Base-by-base conservation (phyloP, 352 stramenopile genomes). In the Achlya hypogyna region DNA sequence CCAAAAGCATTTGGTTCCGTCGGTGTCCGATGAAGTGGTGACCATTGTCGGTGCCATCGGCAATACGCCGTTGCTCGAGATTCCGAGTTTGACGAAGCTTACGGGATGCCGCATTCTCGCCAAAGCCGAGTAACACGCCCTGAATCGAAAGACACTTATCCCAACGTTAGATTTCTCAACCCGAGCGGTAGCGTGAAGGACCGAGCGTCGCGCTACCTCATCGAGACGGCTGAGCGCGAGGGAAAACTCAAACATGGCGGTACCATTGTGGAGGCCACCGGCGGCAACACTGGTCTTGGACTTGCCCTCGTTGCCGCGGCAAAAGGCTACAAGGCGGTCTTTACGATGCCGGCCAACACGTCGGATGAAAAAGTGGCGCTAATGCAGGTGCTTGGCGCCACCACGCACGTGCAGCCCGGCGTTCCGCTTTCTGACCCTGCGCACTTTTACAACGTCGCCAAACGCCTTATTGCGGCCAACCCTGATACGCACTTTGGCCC, bases 131-230 rank as follows among this genome's bases (percentile, higher is more conserved):
- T 91, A 80, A 0, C 27, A 32, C 49, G 22, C 29, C 25, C n/a
- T n/a, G n/a, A n/a, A n/a, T n/a, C n/a, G n/a, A n/a, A n/a, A n/a
- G n/a, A n/a, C n/a, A n/a, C n/a, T n/a, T n/a, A n/a, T n/a, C n/a
- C n/a, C n/a, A n/a, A n/a, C n/a, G n/a, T n/a, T 53, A 64, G 54
- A 22, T 69, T 69, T 62, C 74, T 87, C 70, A 98, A 98, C 71
- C 95, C 95, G 22, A 91, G 90, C 66, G 94, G 93, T 12, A 95
- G 79, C 27, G 89, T 98, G 69, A 98, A 98, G 76, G 94, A 98
- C 75, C 91, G 94, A 31, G 93, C 96, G 12, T 91, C 89, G 45
- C 88, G 96, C 51, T 89, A 77, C n/a, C 85, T 98, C 76, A 97
- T 98, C 71, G 71, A 83, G n/a, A 79, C 97, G 62, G 93, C 91